These are phyloP conservation scores for Neofusicoccum sp. DNA, from an alignment of 2,329 filamentous ascomycete species.

Conservation along the genomic window DNA sequence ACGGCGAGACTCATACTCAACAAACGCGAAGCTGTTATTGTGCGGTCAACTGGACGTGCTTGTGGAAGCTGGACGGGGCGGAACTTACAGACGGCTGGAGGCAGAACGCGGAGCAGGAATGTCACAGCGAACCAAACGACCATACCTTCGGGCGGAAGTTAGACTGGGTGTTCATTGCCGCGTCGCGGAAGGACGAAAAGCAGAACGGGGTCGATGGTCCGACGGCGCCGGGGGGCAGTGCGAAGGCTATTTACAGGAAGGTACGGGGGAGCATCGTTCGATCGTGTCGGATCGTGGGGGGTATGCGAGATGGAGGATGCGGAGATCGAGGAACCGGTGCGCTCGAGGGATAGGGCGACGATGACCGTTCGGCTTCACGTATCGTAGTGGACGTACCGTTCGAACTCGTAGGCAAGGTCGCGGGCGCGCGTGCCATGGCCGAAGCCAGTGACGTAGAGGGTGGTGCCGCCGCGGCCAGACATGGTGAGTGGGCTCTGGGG, in stretches of 20 bases:
- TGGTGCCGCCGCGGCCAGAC: constrained; percentile 86
- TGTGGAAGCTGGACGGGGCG: constrained; percentile 21
- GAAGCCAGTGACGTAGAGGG: constrained; percentile 98
- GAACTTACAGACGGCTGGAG: constrained; percentile 88
- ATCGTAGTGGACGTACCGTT: constrained; percentile 86
- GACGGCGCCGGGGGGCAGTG: constrained; percentile 23
- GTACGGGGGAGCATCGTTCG: constrained; percentile 42
- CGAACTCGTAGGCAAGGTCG: constrained; percentile 99
- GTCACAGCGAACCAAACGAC: constrained; percentile 95
- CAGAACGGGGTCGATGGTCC: constrained; percentile 25
- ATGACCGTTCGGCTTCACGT: constrained; percentile 32
- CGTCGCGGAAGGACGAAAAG: constrained; percentile 24
- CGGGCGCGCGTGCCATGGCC: constrained; percentile 97
- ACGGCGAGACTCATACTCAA: constrained; percentile 97
- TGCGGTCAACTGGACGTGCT: constrained; percentile 25
- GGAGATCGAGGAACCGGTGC: constrained; percentile 27
- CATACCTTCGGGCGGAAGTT: constrained; percentile 72
- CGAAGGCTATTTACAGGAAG: constrained; percentile 29
- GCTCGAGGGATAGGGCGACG: constrained; percentile 25
- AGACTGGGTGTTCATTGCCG: constrained; percentile 31
- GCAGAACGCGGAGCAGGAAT: constrained; percentile 95
- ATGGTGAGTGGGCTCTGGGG: constrained; percentile 50
- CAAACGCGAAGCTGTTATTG: constrained; percentile 79
- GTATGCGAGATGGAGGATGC: constrained; percentile 34
- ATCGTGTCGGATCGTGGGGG: constrained; percentile 21